Percentiles rank a stretch among this genome's conserved stretches.
Conservation (phyloP, 495 filamentous ascomycete genomes). For the Lepidopterella palustris region DNA sequence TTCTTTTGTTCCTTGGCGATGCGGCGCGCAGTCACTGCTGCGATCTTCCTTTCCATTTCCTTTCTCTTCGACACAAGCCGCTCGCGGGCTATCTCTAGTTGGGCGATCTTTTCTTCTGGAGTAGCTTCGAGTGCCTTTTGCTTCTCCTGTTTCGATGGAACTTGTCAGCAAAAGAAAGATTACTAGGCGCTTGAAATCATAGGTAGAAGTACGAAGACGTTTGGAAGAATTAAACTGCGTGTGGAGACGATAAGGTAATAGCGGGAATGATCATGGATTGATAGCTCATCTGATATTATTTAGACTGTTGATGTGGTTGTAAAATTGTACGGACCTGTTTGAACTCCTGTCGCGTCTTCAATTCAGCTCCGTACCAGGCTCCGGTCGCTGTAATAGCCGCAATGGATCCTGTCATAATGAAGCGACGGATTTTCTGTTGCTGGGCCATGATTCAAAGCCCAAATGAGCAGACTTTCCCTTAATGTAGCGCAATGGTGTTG, state of each 20-base stretch:
- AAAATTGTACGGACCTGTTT: constrained; percentile 24
- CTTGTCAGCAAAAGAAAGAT: not conserved
- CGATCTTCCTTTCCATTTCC: constrained; percentile 4
- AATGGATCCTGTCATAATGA: constrained; percentile 44
- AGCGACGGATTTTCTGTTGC: constrained; percentile 25
- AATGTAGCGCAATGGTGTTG: not conserved
- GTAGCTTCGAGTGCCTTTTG: constrained; percentile 37
- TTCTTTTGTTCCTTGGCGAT: not conserved
- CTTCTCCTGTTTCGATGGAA: constrained; percentile 8
- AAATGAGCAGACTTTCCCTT: not conserved
- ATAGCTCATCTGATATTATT: no score
- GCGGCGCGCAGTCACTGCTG: not conserved
- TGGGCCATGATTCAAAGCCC: not conserved
- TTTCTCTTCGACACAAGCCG: not conserved
- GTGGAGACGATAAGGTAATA: not conserved
- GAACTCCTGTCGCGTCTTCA: constrained; percentile 48
- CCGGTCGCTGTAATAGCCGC: constrained; percentile 46
- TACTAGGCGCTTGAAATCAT: no score
- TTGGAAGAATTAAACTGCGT: not conserved
- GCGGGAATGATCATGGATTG: not conserved
- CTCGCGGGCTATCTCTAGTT: constrained; percentile 36
- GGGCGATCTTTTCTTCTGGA: constrained; percentile 47
- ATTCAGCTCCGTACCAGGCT: constrained; percentile 50
- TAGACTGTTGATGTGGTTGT: not conserved
- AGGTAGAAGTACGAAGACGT: not conserved